phyloP scores from a whole-genome alignment of 768 basidiomycete species.

The Tulasnella sp. region DNA sequence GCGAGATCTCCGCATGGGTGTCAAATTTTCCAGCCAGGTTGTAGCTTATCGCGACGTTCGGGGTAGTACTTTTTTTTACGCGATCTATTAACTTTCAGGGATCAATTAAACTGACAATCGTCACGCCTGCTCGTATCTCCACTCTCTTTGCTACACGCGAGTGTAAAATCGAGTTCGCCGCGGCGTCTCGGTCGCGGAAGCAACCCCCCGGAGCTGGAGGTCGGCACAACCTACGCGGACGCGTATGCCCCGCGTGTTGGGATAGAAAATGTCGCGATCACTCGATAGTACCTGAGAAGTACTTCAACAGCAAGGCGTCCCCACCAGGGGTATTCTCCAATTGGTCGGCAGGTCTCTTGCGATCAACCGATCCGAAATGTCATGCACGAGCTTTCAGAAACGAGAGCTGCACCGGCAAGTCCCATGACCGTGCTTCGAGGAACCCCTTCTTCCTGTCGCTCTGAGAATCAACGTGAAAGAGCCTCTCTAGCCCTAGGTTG shows the following conservation, averaged over 20 bases:
- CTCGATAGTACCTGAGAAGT: background rate
- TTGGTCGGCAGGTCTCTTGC: background rate
- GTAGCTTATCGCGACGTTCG: background rate
- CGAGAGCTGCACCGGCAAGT: background rate
- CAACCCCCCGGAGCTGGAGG: background rate
- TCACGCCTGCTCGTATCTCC: background rate
- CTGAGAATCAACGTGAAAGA: background rate
- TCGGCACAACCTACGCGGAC: background rate
- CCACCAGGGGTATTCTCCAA: background rate
- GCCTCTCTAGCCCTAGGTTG: background rate
- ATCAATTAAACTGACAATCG: background rate
- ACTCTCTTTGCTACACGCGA: background rate
- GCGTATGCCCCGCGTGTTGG: background rate
- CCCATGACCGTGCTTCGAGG: background rate
- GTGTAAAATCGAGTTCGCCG: background rate
- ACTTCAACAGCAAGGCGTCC: background rate
- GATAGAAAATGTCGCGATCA: background rate
- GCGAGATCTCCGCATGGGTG: background rate
- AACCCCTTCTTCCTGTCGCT: background rate
- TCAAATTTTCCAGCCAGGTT: background rate
- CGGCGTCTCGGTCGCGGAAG: constrained; percentile 6
- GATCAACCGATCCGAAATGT: background rate
- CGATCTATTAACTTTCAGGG: background rate
- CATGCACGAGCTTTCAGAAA: background rate
- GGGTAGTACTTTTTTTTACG: background rate